Evolutionary conservation across 2,329 filamentous ascomycete genomes (phyloP).

Genomic region (Alternaria gaisen): DNA sequence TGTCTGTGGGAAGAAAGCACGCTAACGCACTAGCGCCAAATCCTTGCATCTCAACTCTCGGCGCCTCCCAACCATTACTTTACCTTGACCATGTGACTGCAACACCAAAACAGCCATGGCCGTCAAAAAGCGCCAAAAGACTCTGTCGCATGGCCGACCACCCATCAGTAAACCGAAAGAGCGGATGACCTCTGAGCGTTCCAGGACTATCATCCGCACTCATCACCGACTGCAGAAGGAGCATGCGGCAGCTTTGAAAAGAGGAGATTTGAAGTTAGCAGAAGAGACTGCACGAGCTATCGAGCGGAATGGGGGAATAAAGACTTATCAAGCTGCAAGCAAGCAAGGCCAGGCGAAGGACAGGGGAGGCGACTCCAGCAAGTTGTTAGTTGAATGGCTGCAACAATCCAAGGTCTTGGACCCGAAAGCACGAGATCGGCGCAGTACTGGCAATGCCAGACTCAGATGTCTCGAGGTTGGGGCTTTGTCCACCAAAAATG

Average conservation of each 20-base stretch:
- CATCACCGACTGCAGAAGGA: conserved; percentile 69
- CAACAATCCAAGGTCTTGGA: conserved; percentile 38
- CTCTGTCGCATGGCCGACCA: conserved; percentile 47
- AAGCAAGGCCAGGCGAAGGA: conserved; percentile 68
- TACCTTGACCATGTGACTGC: conserved; percentile 9
- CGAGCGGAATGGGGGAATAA: conserved; percentile 65
- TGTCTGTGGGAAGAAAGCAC: conserved; percentile 24
- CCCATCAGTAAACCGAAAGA: conserved; percentile 41
- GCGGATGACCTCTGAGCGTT: conserved; percentile 64
- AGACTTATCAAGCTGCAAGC: conserved; percentile 69
- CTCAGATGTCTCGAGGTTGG: conserved; percentile 87
- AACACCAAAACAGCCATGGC: conserved; percentile 31
- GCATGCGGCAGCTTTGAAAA: conserved; percentile 60
- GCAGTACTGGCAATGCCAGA: conserved; percentile 5
- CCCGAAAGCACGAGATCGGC: conserved; percentile 11
- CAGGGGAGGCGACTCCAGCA: conserved; percentile 71
- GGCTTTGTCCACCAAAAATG: conserved; percentile 83
- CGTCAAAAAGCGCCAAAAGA: conserved; percentile 45
- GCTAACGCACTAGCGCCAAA: conserved; percentile 31
- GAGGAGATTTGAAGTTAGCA: conserved; percentile 52
- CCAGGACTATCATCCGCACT: conserved; percentile 65
- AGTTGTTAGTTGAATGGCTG: conserved; percentile 68
- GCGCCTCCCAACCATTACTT: conserved; percentile 15
- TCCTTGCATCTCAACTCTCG: conserved; percentile 24
- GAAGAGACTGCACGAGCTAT: conserved; percentile 60